Base-by-base conservation (phyloP, 2,329 filamentous ascomycete genomes). In the Neobulgaria alba region DNA sequence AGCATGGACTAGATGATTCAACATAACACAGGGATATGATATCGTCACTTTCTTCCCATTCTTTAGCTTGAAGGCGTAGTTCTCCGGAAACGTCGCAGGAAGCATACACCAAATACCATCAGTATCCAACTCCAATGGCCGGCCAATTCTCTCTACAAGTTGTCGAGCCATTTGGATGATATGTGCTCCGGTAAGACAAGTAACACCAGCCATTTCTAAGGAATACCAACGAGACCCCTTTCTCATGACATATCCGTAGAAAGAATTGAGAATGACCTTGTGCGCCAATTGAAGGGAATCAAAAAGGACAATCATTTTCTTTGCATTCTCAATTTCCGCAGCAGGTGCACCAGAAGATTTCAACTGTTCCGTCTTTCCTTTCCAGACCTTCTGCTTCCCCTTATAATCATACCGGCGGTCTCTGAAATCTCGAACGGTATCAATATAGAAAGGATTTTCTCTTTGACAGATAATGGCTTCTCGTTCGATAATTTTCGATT, bases 91-190 rank as follows among this genome's bases (percentile, higher is more conserved):
- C 0, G 86, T 92, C 1, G 86, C 90, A 0, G 92, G 92, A 54
- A 98, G 72, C 75, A 98, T 98, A 65, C 92, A 98, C 93, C 92
- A 98, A 56, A 98, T 98, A 75, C 93, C 92, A 59, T 98, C 92
- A 2, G 92, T 98, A 62, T 98, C 92, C 36, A 98, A 71, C 61
- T 98, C 92, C 38, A 98, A 71, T 0, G 92, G 92, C 42, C 92
- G 77, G 17, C 92, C 92, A 29, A 98, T 85, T 5, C 92, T 77
- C 60, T 98, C 92, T 3, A 98, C 90, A 2, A 98, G 74, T 54
- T 92, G 82, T 57, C 90, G 79, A 14, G 92, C 93, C 74, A 98
- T 79, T 58, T 98, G 92, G 60, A 98, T 98, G 59, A 98, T 98
- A 31, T 81, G 85, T 21, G 92, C 92, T 47, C 92, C 92, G 1